Conservation (phyloP, 1,284 basidiomycete species). For the Kalmanozyma brasiliensis region DNA sequence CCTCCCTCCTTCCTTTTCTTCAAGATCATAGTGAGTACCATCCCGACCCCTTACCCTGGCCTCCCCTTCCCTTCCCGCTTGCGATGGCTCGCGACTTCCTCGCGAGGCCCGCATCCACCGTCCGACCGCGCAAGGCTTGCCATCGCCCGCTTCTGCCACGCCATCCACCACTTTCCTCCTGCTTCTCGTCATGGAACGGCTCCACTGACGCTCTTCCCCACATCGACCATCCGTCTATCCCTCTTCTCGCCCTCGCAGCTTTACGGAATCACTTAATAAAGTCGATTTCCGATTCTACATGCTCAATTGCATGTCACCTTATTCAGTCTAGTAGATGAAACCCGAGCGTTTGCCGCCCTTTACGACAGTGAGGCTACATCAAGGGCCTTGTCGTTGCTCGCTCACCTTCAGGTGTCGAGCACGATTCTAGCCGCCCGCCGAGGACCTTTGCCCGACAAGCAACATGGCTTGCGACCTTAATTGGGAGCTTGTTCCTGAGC, state of each 20-base stretch:
- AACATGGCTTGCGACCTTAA: constrained; percentile 62
- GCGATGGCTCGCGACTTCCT: not conserved
- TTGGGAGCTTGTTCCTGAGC: constrained; percentile 62
- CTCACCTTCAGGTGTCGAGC: constrained; percentile 7
- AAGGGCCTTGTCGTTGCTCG: constrained; percentile 50
- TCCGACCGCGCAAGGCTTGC: not conserved
- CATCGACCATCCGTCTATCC: not conserved
- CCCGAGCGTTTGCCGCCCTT: constrained; percentile 62
- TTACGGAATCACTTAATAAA: constrained; percentile 68
- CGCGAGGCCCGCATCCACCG: not conserved
- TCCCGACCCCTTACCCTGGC: constrained; percentile 25
- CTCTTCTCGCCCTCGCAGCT: constrained; percentile 38
- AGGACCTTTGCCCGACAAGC: constrained; percentile 64
- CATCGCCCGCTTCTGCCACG: not conserved
- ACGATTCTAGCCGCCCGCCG: constrained; percentile 63
- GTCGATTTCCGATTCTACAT: constrained; percentile 66
- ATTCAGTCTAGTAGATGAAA: constrained; percentile 66
- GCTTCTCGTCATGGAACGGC: constrained; percentile 7
- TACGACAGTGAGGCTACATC: constrained; percentile 61
- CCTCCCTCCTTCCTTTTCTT: constrained; percentile 40
- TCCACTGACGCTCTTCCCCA: constrained; percentile 21
- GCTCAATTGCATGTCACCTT: constrained; percentile 66
- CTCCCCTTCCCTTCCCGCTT: not conserved
- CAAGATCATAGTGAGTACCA: constrained; percentile 57
- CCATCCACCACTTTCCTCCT: not conserved